Percentiles rank a stretch among this genome's conserved stretches.
These are phyloP conservation scores for Curvularia sp. DNA, from an alignment of 2,329 filamentous ascomycete genomes.

Conservation along the genomic window DNA sequence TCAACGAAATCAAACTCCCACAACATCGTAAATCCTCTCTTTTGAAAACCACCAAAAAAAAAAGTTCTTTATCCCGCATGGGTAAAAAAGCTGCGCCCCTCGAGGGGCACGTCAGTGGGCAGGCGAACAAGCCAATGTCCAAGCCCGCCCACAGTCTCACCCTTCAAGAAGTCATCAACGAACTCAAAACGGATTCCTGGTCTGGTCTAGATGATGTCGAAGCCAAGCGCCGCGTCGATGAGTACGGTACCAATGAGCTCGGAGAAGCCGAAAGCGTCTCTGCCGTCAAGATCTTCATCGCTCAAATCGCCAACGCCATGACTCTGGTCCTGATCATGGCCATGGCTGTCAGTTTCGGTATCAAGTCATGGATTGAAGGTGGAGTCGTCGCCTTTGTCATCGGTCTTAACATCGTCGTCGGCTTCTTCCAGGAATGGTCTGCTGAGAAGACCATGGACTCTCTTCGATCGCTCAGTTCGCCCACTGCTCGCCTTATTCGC, in stretches of 20 bases:
- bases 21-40: background rate
- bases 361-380: constrained; percentile 57
- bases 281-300: constrained; percentile 75
- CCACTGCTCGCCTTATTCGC: constrained; percentile 57
- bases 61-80: constrained; percentile 20
- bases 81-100: constrained; percentile 28
- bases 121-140: constrained; percentile 60
- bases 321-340: constrained; percentile 66
- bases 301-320: constrained; percentile 80
- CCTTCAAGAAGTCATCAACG: constrained; percentile 59
- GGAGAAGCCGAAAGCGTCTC: constrained; percentile 71
- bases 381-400: constrained; percentile 57
- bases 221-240: constrained; percentile 64
- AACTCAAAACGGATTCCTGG: constrained; percentile 69
- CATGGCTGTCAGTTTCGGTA: constrained; percentile 58
- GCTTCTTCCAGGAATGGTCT: constrained; percentile 56
- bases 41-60: background rate
- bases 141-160: constrained; percentile 68
- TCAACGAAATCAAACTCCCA: background rate
- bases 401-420: constrained; percentile 54
- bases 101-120: constrained; percentile 48
- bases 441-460: constrained; percentile 59
- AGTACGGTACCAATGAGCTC: constrained; percentile 73
- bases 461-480: constrained; percentile 53
- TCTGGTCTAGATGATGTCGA: constrained; percentile 68